phyloP scores from a whole-genome alignment of 2,329 filamentous ascomycete species.

The Colletotrichum falcatum region DNA sequence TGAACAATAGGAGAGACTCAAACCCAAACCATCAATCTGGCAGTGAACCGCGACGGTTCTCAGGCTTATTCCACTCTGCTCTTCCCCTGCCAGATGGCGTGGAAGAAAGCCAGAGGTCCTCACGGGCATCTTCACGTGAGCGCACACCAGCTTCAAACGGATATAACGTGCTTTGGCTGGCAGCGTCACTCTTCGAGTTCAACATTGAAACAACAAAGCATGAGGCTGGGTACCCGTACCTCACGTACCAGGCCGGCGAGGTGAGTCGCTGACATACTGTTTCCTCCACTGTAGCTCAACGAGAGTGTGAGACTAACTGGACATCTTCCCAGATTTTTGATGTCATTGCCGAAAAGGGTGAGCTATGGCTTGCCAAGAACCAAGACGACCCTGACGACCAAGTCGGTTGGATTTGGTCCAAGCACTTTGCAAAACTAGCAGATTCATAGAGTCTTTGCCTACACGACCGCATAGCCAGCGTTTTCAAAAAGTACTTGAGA shows the following conservation, averaged over 20 bases:
- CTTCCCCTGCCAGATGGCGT: constrained; percentile 81
- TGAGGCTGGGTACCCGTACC: constrained; percentile 94
- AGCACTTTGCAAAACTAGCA: constrained; percentile 85
- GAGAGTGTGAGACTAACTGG: constrained; percentile 17
- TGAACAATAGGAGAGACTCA: constrained; percentile 64
- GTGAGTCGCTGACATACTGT: constrained; percentile 56
- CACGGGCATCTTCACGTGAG: constrained; percentile 71
- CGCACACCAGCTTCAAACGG: constrained; percentile 64
- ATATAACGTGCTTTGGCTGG: constrained; percentile 86
- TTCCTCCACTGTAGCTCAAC: constrained; percentile 9
- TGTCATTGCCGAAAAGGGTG: constrained; percentile 95
- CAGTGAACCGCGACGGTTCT: constrained; percentile 68
- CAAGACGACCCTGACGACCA: constrained; percentile 86
- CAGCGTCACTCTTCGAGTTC: constrained; percentile 95
- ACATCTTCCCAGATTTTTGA: constrained; percentile 75
- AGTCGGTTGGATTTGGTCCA: constrained; percentile 99
- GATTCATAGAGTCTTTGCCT: constrained; percentile 54
- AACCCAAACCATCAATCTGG: constrained; percentile 63
- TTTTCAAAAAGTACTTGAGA: constrained; percentile 26
- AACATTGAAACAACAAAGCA: constrained; percentile 93
- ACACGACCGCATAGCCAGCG: constrained; percentile 15
- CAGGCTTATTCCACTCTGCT: constrained; percentile 87
- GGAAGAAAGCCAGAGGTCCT: constrained; percentile 65
- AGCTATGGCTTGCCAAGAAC: constrained; percentile 97
- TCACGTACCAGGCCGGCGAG: constrained; percentile 95